These are phyloP conservation scores for Thermoascus crustaceus DNA, from an alignment of 2,329 filamentous ascomycete genomes.

Conservation along the genomic window DNA sequence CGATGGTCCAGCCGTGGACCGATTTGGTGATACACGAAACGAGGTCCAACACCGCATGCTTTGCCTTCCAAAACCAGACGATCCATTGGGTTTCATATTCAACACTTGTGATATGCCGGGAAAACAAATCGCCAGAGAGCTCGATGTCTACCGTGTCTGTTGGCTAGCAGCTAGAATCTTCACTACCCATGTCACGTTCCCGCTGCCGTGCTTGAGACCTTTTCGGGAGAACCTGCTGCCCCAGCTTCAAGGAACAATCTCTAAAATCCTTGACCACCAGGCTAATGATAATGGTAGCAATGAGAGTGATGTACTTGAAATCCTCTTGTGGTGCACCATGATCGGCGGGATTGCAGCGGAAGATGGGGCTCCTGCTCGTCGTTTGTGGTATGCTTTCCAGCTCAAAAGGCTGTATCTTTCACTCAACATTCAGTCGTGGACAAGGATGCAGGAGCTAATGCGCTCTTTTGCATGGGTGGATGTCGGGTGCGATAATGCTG, in stretches of 20 bases:
- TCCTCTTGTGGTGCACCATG: constrained; percentile 8
- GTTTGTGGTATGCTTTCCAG: constrained; percentile 6
- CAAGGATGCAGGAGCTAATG: constrained; percentile 5
- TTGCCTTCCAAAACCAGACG: constrained; percentile 4
- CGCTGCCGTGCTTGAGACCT: constrained; percentile 6
- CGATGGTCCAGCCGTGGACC: constrained; percentile 3
- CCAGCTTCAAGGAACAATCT: constrained; percentile 2
- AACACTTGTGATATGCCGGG: constrained; percentile 1
- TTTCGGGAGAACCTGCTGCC: constrained; percentile 4
- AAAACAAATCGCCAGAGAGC: not conserved
- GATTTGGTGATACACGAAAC: constrained; percentile 7
- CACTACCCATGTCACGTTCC: constrained; percentile 8
- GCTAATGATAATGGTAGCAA: not conserved
- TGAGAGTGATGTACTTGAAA: not conserved
- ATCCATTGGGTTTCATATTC: constrained; percentile 3
- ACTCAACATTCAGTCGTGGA: constrained; percentile 5
- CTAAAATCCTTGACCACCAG: too few species aligned
- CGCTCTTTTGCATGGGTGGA: constrained; percentile 9
- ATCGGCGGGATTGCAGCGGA: constrained; percentile 9
- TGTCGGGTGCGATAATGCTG: constrained; percentile 4
- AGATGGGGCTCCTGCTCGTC: constrained; percentile 4
- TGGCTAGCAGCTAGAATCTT: constrained; percentile 7
- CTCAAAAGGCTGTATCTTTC: constrained; percentile 2
- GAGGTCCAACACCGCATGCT: constrained; percentile 7
- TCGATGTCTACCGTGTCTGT: constrained; percentile 6